Evolutionary conservation across 352 stramenopile genomes (phyloP).

Genomic region (Phytophthora nicotianae): DNA sequence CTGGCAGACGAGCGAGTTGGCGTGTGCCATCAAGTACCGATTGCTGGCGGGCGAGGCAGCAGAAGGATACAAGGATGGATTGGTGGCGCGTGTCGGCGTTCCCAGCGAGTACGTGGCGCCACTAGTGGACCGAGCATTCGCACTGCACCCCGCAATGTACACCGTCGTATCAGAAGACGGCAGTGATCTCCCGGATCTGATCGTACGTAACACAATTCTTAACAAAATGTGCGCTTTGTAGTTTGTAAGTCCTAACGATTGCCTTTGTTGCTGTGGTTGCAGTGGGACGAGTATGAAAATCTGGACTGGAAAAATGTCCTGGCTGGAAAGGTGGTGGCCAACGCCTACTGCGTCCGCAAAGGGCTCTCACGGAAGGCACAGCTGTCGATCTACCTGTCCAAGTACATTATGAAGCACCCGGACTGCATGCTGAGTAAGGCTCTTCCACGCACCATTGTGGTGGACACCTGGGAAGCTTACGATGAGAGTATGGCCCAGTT

Average conservation of each 20-base stretch:
- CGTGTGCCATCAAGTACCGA: constrained; percentile 42
- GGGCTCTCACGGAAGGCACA: constrained; percentile 75
- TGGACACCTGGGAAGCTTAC: constrained; percentile 77
- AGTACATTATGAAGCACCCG: constrained; percentile 71
- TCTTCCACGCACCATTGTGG: constrained; percentile 59
- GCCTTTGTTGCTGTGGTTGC: constrained; percentile 13
- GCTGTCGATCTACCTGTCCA: constrained; percentile 68
- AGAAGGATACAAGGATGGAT: constrained; percentile 31
- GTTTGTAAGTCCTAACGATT: constrained; percentile 13
- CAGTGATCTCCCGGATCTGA: constrained; percentile 36
- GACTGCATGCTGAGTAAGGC: constrained; percentile 50
- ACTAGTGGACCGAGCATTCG: constrained; percentile 51
- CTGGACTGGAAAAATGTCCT: constrained; percentile 65
- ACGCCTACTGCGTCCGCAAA: constrained; percentile 77
- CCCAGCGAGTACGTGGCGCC: constrained; percentile 50
- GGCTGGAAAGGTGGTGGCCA: constrained; percentile 55
- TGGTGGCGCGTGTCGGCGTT: constrained; percentile 44
- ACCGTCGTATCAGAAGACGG: constrained; percentile 28
- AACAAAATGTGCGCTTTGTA: constrained; percentile 9
- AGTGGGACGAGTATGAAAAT: constrained; percentile 77
- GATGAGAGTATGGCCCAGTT: constrained; percentile 64
- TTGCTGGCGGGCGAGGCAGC: constrained; percentile 35
- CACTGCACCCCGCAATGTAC: constrained; percentile 53
- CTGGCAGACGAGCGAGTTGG: constrained; percentile 50
- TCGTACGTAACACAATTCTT: constrained; percentile 32